Evolutionary conservation across 2,329 filamentous ascomycete genomes (phyloP).

Genomic region (Cladosporium austrohemisphaericum): DNA sequence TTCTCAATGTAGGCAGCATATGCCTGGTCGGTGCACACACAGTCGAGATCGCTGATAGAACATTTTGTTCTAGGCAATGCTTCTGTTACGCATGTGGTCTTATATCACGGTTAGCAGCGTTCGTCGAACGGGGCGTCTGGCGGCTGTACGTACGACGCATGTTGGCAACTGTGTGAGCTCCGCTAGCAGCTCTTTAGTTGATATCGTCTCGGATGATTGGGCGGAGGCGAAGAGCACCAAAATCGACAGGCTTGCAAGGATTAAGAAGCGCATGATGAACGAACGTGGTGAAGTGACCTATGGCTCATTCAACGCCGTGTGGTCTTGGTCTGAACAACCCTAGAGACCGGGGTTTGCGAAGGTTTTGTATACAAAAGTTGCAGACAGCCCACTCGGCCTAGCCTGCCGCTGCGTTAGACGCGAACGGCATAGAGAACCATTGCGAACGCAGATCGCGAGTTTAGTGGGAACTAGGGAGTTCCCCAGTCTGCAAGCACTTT

Average conservation of each 20-base stretch:
- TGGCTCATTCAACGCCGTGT: background rate
- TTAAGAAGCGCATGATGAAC: background rate
- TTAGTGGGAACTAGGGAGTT: background rate
- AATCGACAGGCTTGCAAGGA: background rate
- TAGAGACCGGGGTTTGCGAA: background rate
- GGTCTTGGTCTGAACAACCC: background rate
- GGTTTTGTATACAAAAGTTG: background rate
- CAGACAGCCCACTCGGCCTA: background rate
- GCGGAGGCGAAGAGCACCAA: background rate
- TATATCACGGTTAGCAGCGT: background rate
- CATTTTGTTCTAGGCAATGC: background rate
- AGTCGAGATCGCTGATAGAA: background rate
- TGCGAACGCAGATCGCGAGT: background rate
- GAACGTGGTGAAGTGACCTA: background rate
- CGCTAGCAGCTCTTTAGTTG: background rate
- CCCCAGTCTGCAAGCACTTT: background rate
- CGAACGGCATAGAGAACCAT: background rate
- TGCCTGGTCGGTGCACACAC: background rate
- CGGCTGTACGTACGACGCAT: slow-evolving; percentile 1
- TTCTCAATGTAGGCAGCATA: background rate
- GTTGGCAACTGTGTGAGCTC: background rate
- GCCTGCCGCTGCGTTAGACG: background rate
- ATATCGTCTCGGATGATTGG: background rate
- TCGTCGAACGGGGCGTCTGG: background rate
- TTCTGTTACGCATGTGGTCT: background rate